Conservation (phyloP, 179 eudicot genomes). For the Corrigiola litoralis region DNA sequence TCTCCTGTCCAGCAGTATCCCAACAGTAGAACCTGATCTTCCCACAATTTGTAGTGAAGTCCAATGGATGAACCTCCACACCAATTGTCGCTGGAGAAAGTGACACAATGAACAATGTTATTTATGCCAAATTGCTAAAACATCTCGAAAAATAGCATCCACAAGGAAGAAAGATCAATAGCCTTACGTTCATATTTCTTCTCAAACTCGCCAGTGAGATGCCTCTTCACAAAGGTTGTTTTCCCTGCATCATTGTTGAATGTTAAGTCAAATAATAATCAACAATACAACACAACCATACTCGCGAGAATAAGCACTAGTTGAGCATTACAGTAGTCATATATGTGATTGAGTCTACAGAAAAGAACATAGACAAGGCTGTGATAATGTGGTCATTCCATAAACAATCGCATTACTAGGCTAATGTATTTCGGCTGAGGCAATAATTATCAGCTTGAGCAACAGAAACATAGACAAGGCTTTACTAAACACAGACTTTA, state of each 20-base stretch:
- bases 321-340: too few species aligned
- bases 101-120: not conserved
- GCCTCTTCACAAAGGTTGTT: conserved; percentile 56
- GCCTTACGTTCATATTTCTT: conserved; percentile 55
- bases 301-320: too few species aligned
- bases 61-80: conserved; percentile 62
- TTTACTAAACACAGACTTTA: too few species aligned
- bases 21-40: conserved; percentile 52
- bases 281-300: not conserved
- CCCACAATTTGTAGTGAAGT: conserved; percentile 48
- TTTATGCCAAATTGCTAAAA: not conserved
- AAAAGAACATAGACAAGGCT: too few species aligned
- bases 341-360: too few species aligned
- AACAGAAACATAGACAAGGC: too few species aligned
- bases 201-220: conserved; percentile 55
- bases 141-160: not conserved
- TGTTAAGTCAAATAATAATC: too few species aligned
- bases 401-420: too few species aligned
- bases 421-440: too few species aligned
- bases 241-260: conserved; percentile 32
- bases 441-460: too few species aligned
- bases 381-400: too few species aligned
- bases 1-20: conserved; percentile 76
- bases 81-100: conserved; percentile 52
- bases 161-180: not conserved